Evolutionary conservation across 164 flowering plant genomes (phyloP).

Genomic region (Echeveria elegans): DNA sequence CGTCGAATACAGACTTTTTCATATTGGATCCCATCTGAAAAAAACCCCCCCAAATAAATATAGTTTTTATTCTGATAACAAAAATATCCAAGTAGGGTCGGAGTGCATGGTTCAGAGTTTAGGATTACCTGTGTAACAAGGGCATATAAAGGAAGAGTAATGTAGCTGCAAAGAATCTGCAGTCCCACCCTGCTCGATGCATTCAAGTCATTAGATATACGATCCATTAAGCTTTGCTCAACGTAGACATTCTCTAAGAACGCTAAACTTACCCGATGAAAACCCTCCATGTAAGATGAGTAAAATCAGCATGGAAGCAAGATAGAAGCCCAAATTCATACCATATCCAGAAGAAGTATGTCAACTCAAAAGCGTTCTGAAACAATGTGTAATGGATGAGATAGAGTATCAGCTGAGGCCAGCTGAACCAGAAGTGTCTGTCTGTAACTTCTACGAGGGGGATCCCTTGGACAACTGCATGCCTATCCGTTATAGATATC

Average conservation of each 20-base stretch:
- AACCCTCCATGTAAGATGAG: slow-evolving; percentile 42
- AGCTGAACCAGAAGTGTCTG: slow-evolving; percentile 71
- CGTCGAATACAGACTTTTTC: not conserved
- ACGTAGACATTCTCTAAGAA: not conserved
- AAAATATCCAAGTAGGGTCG: not conserved
- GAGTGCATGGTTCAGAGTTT: not conserved
- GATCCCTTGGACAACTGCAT: slow-evolving; percentile 92
- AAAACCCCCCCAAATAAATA: not conserved
- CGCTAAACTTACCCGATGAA: slow-evolving; percentile 52
- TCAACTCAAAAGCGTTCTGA: slow-evolving; percentile 71
- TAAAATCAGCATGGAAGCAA: slow-evolving; percentile 28
- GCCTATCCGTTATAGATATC: slow-evolving; percentile 74
- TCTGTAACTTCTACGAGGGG: slow-evolving; percentile 90
- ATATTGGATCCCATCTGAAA: slow-evolving; percentile 3
- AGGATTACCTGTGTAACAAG: not conserved
- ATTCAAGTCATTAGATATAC: not conserved
- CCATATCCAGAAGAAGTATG: slow-evolving; percentile 65
- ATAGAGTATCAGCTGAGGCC: slow-evolving; percentile 59
- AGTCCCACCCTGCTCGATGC: not conserved
- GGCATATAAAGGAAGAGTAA: not conserved
- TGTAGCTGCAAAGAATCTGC: not conserved
- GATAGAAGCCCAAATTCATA: slow-evolving; percentile 40
- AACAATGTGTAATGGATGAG: slow-evolving; percentile 69
- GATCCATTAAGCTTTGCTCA: not conserved
- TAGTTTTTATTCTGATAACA: not conserved